Conservation (phyloP, 371 early-diverging fungal genomes). For the Lichtheimia corymbifera region DNA sequence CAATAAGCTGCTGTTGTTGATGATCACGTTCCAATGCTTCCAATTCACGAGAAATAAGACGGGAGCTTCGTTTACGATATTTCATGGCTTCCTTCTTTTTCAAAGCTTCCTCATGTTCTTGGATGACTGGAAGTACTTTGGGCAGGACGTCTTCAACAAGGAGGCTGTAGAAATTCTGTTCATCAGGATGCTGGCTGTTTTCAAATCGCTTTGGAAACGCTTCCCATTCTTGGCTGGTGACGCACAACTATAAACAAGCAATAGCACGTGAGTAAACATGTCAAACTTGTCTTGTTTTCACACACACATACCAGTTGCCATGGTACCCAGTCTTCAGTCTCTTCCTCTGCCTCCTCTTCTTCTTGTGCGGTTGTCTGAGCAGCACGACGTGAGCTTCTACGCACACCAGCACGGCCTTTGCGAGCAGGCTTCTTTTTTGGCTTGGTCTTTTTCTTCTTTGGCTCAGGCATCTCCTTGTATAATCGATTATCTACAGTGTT, state of each 20-base stretch:
- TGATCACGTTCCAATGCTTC: conserved; percentile 50
- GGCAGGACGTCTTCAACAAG: conserved; percentile 61
- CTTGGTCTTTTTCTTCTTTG: conserved; percentile 28
- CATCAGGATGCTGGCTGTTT: conserved; percentile 53
- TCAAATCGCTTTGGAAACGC: conserved; percentile 55
- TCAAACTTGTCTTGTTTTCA: conserved; percentile 10
- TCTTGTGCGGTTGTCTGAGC: conserved; percentile 25
- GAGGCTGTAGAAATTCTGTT: conserved; percentile 56
- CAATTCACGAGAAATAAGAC: conserved; percentile 60
- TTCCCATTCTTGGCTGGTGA: conserved; percentile 62
- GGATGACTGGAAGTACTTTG: conserved; percentile 56
- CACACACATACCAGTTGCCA: conserved; percentile 44
- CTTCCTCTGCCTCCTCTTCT: conserved; percentile 25
- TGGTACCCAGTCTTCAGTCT: conserved; percentile 41
- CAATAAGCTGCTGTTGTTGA: conserved; percentile 12
- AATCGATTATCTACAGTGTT: conserved; percentile 65
- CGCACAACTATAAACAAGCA: conserved; percentile 45
- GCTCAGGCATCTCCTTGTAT: conserved; percentile 55
- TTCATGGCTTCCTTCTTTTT: conserved; percentile 55
- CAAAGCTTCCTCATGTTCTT: conserved; percentile 54
- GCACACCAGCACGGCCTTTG: conserved; percentile 15
- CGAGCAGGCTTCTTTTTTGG: conserved; percentile 16
- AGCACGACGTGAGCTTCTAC: conserved; percentile 25
- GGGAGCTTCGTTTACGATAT: conserved; percentile 69
- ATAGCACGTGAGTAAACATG: neutral